Evolutionary conservation across 2,329 filamentous ascomycete genomes (phyloP).

Genomic region (Aspergillus felis): DNA sequence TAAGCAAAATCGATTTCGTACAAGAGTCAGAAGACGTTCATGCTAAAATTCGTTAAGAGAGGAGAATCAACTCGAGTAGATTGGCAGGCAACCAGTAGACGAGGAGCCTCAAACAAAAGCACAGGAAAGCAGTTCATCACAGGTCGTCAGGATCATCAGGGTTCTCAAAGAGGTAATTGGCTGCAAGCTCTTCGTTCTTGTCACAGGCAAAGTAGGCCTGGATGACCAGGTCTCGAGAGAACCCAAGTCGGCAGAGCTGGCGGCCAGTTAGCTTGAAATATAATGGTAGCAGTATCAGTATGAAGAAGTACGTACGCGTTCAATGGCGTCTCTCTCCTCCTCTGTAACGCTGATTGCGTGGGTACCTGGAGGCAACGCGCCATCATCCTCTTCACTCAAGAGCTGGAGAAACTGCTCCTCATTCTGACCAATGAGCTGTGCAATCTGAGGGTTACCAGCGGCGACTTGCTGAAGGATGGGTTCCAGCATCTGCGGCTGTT

Average conservation of each 20-base stretch:
- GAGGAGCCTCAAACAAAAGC: background rate
- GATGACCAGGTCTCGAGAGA: conserved; percentile 87
- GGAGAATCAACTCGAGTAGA: conserved; percentile 8
- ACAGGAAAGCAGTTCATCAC: conserved; percentile 14
- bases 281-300: background rate
- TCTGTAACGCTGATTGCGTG: conserved; percentile 89
- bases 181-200: conserved; percentile 97
- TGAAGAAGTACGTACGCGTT: conserved; percentile 62
- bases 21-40: conserved; percentile 6
- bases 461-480: conserved; percentile 95
- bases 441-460: conserved; percentile 89
- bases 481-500: conserved; percentile 97
- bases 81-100: conserved; percentile 7
- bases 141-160: conserved; percentile 68
- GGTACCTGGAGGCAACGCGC: conserved; percentile 72
- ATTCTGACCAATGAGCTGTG: conserved; percentile 85
- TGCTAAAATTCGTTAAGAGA: conserved; percentile 14
- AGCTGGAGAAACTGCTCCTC: conserved; percentile 90
- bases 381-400: conserved; percentile 84
- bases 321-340: conserved; percentile 95
- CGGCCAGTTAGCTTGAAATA: conserved; percentile 14
- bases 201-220: conserved; percentile 99
- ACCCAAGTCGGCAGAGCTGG: conserved; percentile 86
- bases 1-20: conserved; percentile 1
- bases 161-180: conserved; percentile 97